phyloP scores from a whole-genome alignment of 768 basidiomycete genomes.

The Crucibulum laeve region DNA sequence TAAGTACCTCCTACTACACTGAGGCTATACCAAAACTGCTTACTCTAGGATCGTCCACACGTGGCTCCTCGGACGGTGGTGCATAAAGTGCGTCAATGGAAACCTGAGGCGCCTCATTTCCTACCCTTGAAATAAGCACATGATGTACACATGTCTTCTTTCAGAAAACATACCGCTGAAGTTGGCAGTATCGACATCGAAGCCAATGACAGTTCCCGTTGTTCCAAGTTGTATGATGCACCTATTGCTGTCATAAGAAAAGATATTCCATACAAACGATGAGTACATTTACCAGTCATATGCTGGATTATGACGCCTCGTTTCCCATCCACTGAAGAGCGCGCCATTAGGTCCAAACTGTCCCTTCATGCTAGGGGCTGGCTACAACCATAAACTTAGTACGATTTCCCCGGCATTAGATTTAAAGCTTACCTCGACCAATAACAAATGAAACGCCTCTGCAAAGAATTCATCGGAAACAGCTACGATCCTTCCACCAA shows the following conservation, averaged over 20 bases:
- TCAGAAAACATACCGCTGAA: conserved; percentile 72
- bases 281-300: conserved; percentile 70
- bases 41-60: conserved; percentile 50
- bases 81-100: conserved; percentile 63
- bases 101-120: conserved; percentile 82
- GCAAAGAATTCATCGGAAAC: conserved; percentile 98
- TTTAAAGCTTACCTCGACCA: conserved; percentile 61
- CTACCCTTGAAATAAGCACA: conserved; percentile 24
- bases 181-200: conserved; percentile 93
- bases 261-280: neutral
- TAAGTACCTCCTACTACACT: conserved; percentile 11
- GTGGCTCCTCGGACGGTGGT: conserved; percentile 36
- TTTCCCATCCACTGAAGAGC: conserved; percentile 93
- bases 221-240: conserved; percentile 88
- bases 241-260: conserved; percentile 37
- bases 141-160: neutral
- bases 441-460: conserved; percentile 74
- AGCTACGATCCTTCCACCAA: conserved; percentile 71
- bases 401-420: conserved; percentile 3
- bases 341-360: conserved; percentile 97
- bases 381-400: conserved; percentile 41
- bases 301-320: conserved; percentile 79
- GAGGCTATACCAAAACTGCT: conserved; percentile 12
- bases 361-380: conserved; percentile 87
- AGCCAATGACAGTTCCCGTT: conserved; percentile 66